Evolutionary conservation across 305 asterid genomes (phyloP).

Genomic region (Rubia balearica): DNA sequence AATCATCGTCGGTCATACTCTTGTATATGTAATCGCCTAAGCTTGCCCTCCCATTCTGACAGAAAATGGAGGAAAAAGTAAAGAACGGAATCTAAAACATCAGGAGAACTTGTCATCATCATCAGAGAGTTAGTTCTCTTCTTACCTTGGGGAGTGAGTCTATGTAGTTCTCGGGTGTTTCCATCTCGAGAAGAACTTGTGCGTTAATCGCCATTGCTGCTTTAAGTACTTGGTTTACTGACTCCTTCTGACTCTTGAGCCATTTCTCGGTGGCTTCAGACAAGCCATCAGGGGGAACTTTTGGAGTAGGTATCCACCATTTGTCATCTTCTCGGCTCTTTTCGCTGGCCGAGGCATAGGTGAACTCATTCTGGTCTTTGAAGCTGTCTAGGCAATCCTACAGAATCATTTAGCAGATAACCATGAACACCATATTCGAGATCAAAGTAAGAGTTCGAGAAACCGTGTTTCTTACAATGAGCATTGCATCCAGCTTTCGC

Average conservation of each 20-base stretch:
- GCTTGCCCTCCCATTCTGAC: slow-evolving; percentile 77
- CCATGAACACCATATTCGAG: background rate
- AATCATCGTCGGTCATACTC: slow-evolving; percentile 67
- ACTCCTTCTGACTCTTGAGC: slow-evolving; percentile 76
- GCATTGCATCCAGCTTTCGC: slow-evolving; percentile 74
- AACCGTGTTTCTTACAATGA: slow-evolving; percentile 41
- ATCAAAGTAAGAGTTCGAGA: background rate
- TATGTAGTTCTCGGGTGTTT: slow-evolving; percentile 69
- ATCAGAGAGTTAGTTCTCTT: background rate
- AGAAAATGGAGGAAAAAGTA: background rate
- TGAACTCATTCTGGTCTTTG: slow-evolving; percentile 60
- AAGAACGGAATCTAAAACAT: background rate
- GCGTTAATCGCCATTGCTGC: slow-evolving; percentile 95
- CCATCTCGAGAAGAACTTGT: slow-evolving; percentile 69
- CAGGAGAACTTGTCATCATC: background rate
- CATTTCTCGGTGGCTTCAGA: slow-evolving; percentile 64
- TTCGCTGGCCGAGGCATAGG: slow-evolving; percentile 41
- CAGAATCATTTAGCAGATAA: slow-evolving; percentile 3
- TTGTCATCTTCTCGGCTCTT: slow-evolving; percentile 45
- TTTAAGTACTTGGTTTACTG: slow-evolving; percentile 80
- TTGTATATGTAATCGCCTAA: slow-evolving; percentile 80
- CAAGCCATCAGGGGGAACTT: slow-evolving; percentile 67
- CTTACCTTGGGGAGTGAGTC: slow-evolving; percentile 92
- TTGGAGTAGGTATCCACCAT: slow-evolving; percentile 96
- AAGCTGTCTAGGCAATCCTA: slow-evolving; percentile 89